These are phyloP conservation scores for Neostapfia colusana DNA, from an alignment of 176 grass and related monocot species.

Conservation along the genomic window DNA sequence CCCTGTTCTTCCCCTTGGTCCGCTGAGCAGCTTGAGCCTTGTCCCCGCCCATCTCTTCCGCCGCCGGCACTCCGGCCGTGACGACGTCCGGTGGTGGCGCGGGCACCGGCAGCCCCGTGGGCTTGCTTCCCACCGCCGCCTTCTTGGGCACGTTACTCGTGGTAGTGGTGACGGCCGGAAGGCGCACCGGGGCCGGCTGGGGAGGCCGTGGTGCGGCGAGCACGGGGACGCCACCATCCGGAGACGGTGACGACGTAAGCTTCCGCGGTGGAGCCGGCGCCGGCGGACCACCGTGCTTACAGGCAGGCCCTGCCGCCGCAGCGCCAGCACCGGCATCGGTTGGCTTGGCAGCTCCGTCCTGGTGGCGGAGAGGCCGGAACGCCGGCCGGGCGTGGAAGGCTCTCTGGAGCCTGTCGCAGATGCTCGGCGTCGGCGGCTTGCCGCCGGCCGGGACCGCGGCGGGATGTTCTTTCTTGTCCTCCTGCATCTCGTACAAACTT, in stretches of 20 bases:
- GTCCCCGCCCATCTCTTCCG: neutral
- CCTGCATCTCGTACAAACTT: conserved; percentile 37
- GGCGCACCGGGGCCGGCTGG: neutral
- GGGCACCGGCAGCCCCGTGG: conserved; percentile 24
- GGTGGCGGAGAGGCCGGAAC: conserved; percentile 38
- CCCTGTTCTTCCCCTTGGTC: conserved; percentile 31
- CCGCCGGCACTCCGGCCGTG: neutral
- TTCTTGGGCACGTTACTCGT: neutral
- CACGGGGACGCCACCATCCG: neutral
- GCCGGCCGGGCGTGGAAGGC: conserved; percentile 44
- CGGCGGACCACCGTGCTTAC: neutral
- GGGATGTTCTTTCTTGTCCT: conserved; percentile 6
- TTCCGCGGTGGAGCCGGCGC: neutral
- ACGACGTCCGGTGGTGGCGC: conserved; percentile 10
- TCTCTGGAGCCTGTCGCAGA: conserved; percentile 40
- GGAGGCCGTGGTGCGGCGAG: neutral
- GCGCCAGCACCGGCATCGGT: neutral
- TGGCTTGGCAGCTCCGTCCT: conserved; percentile 13
- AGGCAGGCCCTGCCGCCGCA: neutral
- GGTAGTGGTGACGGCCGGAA: neutral
- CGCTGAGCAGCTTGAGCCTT: neutral
- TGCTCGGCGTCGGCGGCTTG: conserved; percentile 14
- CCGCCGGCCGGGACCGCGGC: too few relatives aligned
- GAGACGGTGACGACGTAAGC: neutral
- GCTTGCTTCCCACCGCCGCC: neutral